Evolutionary conservation across 2,329 filamentous ascomycete species (phyloP).

Genomic region (Aulographum hederae): DNA sequence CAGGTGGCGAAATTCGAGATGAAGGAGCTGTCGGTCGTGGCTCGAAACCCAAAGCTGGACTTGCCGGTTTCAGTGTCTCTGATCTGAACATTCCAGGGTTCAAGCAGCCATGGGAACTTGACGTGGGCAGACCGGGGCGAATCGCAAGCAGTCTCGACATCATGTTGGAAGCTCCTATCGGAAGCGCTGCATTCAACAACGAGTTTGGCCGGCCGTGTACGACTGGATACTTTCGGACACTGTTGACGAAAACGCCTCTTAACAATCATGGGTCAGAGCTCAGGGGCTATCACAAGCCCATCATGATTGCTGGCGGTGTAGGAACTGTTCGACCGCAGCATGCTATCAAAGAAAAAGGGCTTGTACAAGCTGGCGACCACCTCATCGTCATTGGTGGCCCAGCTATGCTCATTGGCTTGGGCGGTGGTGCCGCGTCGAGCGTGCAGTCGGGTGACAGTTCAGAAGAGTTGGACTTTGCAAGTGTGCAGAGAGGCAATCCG

Average conservation of each 20-base stretch:
- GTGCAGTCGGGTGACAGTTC: slow-evolving; percentile 75
- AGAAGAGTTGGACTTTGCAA: slow-evolving; percentile 88
- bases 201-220: slow-evolving; percentile 87
- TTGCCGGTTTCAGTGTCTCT: slow-evolving; percentile 87
- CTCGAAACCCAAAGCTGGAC: slow-evolving; percentile 79
- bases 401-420: slow-evolving; percentile 93
- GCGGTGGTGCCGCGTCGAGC: slow-evolving; percentile 86
- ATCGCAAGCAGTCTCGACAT: slow-evolving; percentile 91
- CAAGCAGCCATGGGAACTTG: slow-evolving; percentile 72
- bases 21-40: slow-evolving; percentile 88
- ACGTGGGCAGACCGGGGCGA: slow-evolving; percentile 77
- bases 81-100: slow-evolving; percentile 79
- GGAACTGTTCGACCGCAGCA: slow-evolving; percentile 83
- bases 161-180: slow-evolving; percentile 93
- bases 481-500: slow-evolving; percentile 90
- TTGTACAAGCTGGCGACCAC: slow-evolving; percentile 75
- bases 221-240: slow-evolving; percentile 77
- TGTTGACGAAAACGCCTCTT: slow-evolving; percentile 52
- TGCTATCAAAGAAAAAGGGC: slow-evolving; percentile 63
- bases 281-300: slow-evolving; percentile 92
- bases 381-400: slow-evolving; percentile 87
- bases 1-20: slow-evolving; percentile 88
- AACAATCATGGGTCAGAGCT: slow-evolving; percentile 47
- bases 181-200: slow-evolving; percentile 91
- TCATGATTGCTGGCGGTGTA: slow-evolving; percentile 93